These are phyloP conservation scores for Lasiodiplodia sp. DNA, from an alignment of 2,329 filamentous ascomycete species.

Conservation along the genomic window DNA sequence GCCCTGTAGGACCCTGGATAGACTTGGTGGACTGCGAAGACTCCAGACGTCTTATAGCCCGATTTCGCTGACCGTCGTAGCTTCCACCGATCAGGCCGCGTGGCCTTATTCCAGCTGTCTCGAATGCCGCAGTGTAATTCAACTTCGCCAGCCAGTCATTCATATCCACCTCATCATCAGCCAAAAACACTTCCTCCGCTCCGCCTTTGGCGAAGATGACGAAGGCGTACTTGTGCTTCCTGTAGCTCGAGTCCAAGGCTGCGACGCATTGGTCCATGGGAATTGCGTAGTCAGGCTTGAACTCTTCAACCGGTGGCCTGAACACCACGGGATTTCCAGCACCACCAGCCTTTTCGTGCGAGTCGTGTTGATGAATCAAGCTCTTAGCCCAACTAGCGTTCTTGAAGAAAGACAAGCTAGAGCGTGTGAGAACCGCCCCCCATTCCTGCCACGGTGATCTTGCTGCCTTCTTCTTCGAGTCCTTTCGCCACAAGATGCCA, in stretches of 20 bases:
- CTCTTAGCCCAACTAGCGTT: slow-evolving; percentile 93
- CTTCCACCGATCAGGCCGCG: slow-evolving; percentile 83
- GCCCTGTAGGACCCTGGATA: slow-evolving; percentile 74
- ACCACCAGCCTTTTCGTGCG: slow-evolving; percentile 78
- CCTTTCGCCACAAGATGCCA: slow-evolving; percentile 92
- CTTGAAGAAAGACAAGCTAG: slow-evolving; percentile 94
- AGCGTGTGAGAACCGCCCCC: slow-evolving; percentile 96
- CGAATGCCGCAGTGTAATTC: slow-evolving; percentile 94
- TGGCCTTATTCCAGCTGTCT: slow-evolving; percentile 89
- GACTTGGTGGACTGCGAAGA: slow-evolving; percentile 62
- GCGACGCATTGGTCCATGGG: slow-evolving; percentile 94
- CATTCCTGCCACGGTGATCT: slow-evolving; percentile 98
- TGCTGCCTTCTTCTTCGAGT: slow-evolving; percentile 90
- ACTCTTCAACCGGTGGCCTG: slow-evolving; percentile 86
- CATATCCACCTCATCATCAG: slow-evolving; percentile 88
- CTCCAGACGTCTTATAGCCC: slow-evolving; percentile 75
- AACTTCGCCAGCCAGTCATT: slow-evolving; percentile 97
- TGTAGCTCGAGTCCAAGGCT: slow-evolving; percentile 84
- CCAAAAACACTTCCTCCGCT: slow-evolving; percentile 87
- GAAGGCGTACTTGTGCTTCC: slow-evolving; percentile 95
- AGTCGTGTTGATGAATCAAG: slow-evolving; percentile 86
- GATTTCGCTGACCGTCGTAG: slow-evolving; percentile 81
- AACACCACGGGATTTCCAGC: slow-evolving; percentile 83
- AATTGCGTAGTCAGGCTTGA: slow-evolving; percentile 93
- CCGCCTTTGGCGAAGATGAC: slow-evolving; percentile 82